phyloP scores from a whole-genome alignment of 108 stramenopile genomes.

The Thalassiosira profunda region DNA sequence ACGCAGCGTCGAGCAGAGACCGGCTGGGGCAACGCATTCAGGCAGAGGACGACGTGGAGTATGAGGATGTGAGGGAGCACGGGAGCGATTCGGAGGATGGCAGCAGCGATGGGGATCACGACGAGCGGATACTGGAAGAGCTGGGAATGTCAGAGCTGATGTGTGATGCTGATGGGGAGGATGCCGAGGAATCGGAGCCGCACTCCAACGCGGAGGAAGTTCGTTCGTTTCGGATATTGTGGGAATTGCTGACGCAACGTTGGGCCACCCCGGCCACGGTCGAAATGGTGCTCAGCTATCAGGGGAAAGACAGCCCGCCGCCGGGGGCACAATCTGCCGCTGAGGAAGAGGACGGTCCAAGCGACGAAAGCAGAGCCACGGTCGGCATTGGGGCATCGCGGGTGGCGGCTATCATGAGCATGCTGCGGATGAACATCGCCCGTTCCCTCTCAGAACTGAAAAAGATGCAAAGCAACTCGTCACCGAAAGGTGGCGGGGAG shows the following conservation, averaged over 20 bases:
- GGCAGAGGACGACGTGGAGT: not conserved
- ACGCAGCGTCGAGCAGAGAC: constrained; percentile 3
- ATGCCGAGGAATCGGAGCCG: not conserved
- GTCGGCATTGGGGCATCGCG: constrained; percentile 71
- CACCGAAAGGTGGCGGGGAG: not conserved
- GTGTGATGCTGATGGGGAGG: constrained; percentile 1
- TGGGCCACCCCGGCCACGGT: constrained; percentile 33
- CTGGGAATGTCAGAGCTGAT: constrained; percentile 31
- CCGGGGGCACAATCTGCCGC: not conserved
- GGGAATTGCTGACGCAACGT: constrained; percentile 33
- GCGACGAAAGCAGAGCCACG: not conserved
- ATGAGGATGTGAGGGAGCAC: not conserved
- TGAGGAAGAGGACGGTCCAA: not conserved
- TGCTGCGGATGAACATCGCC: constrained; percentile 67
- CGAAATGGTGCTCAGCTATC: constrained; percentile 13
- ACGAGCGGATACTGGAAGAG: constrained; percentile 28
- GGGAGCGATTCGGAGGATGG: not conserved
- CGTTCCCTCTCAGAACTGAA: constrained; percentile 55
- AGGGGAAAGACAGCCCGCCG: not conserved
- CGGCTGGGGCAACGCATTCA: constrained; percentile 6
- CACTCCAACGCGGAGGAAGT: not conserved
- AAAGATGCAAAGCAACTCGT: constrained; percentile 11
- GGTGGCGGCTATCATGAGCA: constrained; percentile 74
- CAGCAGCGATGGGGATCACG: constrained; percentile 11
- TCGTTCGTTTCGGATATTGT: constrained; percentile 36